Conservation (phyloP, 2,329 filamentous ascomycete species). For the Raffaelea albimanens region DNA sequence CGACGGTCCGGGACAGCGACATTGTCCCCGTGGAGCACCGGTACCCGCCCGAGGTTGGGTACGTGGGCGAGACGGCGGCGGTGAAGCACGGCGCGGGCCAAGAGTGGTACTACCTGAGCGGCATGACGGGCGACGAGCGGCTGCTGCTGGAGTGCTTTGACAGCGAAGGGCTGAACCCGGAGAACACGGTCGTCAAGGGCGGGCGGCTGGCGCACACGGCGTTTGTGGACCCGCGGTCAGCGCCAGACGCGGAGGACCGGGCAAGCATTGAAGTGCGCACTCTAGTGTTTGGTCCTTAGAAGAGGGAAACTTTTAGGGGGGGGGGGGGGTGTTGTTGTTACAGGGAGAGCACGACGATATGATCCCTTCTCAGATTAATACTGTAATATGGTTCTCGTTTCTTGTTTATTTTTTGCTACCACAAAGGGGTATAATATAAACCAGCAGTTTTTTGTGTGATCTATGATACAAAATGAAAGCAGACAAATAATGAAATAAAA, state of each 20-base stretch:
- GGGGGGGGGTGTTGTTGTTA: too few species aligned
- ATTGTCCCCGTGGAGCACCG: conserved; percentile 65
- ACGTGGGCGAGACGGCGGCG: conserved; percentile 64
- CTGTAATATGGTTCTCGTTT: too few species aligned
- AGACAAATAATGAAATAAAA: too few species aligned
- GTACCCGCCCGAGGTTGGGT: conserved; percentile 44
- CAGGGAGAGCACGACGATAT: too few species aligned
- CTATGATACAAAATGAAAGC: too few species aligned
- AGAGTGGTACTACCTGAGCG: conserved; percentile 72
- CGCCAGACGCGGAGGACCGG: conserved; percentile 57
- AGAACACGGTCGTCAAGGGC: conserved; percentile 38
- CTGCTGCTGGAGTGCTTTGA: conserved; percentile 73
- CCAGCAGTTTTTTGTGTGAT: too few species aligned
- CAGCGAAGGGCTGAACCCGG: conserved; percentile 43
- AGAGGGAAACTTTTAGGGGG: too few species aligned
- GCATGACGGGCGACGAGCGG: conserved; percentile 65
- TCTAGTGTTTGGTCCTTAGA: conserved; percentile 63
- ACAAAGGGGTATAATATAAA: too few species aligned
- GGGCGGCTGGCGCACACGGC: conserved; percentile 63
- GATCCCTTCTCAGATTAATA: too few species aligned
- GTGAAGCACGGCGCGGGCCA: conserved; percentile 54
- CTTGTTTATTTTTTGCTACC: too few species aligned
- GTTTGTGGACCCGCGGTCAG: conserved; percentile 67
- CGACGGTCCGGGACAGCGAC: conserved; percentile 50
- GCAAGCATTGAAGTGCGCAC: conserved; percentile 88